phyloP scores from a whole-genome alignment of 345 rosid species.

The Populus simonii region DNA sequence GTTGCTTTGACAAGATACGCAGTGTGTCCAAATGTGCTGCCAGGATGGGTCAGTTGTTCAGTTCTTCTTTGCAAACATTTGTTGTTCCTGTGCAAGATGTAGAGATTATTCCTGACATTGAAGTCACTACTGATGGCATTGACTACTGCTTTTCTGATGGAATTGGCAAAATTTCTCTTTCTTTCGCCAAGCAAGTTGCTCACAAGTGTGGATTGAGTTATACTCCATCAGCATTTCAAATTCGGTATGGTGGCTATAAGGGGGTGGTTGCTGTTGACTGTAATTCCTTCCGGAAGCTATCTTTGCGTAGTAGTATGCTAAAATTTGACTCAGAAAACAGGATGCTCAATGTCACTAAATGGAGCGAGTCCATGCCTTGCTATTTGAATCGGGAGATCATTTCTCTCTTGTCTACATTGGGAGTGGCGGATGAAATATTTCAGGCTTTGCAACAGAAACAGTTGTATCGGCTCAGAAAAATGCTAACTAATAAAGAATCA shows the following conservation, averaged over 20 bases:
- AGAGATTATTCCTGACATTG: constrained; percentile 77
- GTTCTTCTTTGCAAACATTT: constrained; percentile 74
- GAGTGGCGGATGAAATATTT: constrained; percentile 62
- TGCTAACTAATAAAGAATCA: constrained; percentile 59
- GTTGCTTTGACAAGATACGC: constrained; percentile 76
- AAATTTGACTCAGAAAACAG: constrained; percentile 75
- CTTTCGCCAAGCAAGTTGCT: constrained; percentile 74
- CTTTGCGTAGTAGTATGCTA: constrained; percentile 74
- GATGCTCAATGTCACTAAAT: constrained; percentile 88
- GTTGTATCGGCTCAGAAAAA: constrained; percentile 51
- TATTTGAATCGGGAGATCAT: constrained; percentile 85
- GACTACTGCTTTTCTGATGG: constrained; percentile 93
- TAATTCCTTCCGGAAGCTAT: constrained; percentile 69
- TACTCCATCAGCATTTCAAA: constrained; percentile 92
- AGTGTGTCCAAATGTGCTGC: constrained; percentile 89
- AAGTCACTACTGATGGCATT: constrained; percentile 58
- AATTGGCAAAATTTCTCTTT: constrained; percentile 77
- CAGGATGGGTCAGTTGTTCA: constrained; percentile 95
- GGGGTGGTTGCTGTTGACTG: constrained; percentile 86
- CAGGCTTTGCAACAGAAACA: constrained; percentile 64
- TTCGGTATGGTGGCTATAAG: constrained; percentile 93
- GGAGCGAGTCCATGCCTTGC: constrained; percentile 87
- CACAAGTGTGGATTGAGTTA: constrained; percentile 67
- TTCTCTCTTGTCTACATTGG: constrained; percentile 77
- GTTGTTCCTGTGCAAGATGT: constrained; percentile 64